Base-by-base conservation (phyloP, 192 early-diverging fungal genomes). In the Backusella liffmaniae region DNA sequence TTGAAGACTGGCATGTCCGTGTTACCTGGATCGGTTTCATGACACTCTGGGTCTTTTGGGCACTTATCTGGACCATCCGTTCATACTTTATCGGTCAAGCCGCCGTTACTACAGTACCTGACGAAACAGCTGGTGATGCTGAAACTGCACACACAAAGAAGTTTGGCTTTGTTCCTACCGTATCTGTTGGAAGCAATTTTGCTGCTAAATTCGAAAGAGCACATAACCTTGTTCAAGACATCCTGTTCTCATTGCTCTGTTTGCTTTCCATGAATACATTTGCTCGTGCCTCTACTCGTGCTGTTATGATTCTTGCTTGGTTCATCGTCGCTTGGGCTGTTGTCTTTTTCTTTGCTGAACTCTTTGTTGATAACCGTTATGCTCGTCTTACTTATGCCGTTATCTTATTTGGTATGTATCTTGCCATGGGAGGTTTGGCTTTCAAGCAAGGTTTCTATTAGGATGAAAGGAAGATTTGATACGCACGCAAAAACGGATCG, bases 281-380 rank as follows among this genome's bases (percentile, higher is more conserved):
- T 51, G 80, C 74, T 29, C 71, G 80, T 68, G 80, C 78, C 15
- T 73, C 78, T 37, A 77, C 68, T 6, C 32, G 56, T 30, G 75
- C 83, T 8, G 83, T 75, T 4, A 76, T 77, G 76, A 79, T 84
- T 37, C 21, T 84, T 8, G 23, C 78, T 35, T 84, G 83, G 83
- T 59, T 84, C 16, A 65, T 65, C 5, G 56, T 74, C 66, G 73
- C 32, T 37, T 74, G 56, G 29, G 62, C 73, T 26, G 56, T 74
- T 16, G 23, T 74, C 9, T 34, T 30, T 39, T 51, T 59, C 16
- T 74, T 74, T 62, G 37, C 73, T 65, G 73, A 74, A 65, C 56
- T 74, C 37, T 51, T 51, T 41, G 36, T 74, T 16, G 35, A 65
- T 18, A 51, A 74, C 37, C 73, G 59, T 18, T 74, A 37, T 32